Base-by-base conservation (phyloP, 1,139 yeast species). In the Sugiyamaella xylanicola region DNA sequence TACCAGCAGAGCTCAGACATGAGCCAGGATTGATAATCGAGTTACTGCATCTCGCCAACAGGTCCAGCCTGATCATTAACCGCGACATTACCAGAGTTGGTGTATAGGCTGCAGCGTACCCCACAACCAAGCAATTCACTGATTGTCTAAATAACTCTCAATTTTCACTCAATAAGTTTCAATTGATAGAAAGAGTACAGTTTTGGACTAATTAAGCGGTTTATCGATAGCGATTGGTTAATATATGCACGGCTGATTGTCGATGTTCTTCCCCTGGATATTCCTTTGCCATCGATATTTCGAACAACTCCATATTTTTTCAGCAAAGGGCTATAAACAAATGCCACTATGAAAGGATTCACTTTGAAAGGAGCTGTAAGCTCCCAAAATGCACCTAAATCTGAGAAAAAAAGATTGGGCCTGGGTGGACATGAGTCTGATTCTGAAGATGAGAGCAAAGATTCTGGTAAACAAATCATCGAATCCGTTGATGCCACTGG, bases 361-460 rank as follows among this genome's bases (percentile, higher is more conserved):
- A 58, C 57, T 32, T 35, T 61, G 21, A 56, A 53, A n/a, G 16
- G 48, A 11, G 40, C 41, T 43, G n/a, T 44, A 37, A 27, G 40
- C 17, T 17, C 36, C 37, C 40, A 40, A 17, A 16, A 32, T 16
- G 29, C 39, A 37, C 20, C 32, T 1, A 17, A 27, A n/a, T n/a
- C 52, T 8, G 27, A 22, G 17, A 22, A 16, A 9, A 52, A 37
- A 15, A 20, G 36, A 17, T 36, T 44, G 3, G 39, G 48, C 13
- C 29, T 36, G 21, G 47, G 44, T 15, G 51, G 48, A 21, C 45
- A 25, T 4, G 51, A 49, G 1, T 48, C 57, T 13, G 75, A 70
- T 42, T 78, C 74, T 9, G 78, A 71, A 25, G 72, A 67, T 2
- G 72, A 69, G 5, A 56, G 56, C 5, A 51, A 43, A 5, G 20